phyloP scores from a whole-genome alignment of 2,329 filamentous ascomycete species.

The Endothia cerciana region DNA sequence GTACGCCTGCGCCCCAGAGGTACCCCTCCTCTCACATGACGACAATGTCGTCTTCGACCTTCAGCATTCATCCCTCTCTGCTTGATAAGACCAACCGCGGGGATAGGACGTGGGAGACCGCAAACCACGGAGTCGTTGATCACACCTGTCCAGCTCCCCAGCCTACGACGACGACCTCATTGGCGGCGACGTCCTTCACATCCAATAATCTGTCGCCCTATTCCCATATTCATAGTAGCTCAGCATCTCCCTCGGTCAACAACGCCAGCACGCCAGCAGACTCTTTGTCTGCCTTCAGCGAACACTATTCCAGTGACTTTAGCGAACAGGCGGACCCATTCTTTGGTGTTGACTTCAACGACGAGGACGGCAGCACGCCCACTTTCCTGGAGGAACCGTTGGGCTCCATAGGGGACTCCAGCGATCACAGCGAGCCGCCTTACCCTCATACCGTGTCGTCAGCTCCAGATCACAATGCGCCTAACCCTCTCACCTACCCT shows the following conservation, averaged over 20 bases:
- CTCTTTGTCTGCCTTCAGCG: constrained; percentile 50
- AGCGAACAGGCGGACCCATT: constrained; percentile 54
- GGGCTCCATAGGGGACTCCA: constrained; percentile 5
- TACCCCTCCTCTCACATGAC: constrained; percentile 31
- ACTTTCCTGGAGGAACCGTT: constrained; percentile 16
- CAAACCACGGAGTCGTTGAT: constrained; percentile 14
- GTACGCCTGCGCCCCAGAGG: constrained; percentile 26
- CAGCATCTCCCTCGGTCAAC: constrained; percentile 44
- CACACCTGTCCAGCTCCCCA: constrained; percentile 26
- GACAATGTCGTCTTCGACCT: constrained; percentile 29
- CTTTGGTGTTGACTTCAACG: constrained; percentile 53
- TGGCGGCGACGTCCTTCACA: constrained; percentile 40
- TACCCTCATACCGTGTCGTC: constrained; percentile 11
- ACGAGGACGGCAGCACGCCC: constrained; percentile 47
- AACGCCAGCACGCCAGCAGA: constrained; percentile 53
- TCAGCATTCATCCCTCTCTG: constrained; percentile 27
- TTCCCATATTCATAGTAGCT: constrained; percentile 44
- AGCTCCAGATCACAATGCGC: constrained; percentile 25
- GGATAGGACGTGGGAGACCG: constrained; percentile 23
- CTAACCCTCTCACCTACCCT: constrained; percentile 43
- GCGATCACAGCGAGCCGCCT: constrained; percentile 21
- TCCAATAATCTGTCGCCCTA: constrained; percentile 48
- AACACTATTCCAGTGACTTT: constrained; percentile 53
- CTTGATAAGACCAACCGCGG: constrained; percentile 26
- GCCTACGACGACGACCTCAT: constrained; percentile 26